Base-by-base conservation (phyloP, 805 yeast genomes). In the Kregervanrija fluxuum region DNA sequence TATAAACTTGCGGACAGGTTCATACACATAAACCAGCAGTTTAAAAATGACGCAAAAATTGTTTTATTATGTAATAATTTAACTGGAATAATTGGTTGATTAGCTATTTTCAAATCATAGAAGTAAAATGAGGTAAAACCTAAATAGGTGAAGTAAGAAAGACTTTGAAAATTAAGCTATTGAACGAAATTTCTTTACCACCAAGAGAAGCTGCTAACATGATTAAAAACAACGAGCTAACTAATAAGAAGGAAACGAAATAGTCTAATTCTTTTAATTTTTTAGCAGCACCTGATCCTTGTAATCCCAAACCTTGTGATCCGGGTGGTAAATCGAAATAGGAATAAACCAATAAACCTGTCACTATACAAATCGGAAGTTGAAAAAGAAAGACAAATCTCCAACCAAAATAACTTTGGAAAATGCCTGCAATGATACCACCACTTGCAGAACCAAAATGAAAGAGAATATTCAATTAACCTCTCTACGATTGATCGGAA, bases 371-470 rank as follows among this genome's bases (percentile, higher is more conserved):
- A 15, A 74, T 60, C n/a, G 82, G 77, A 10, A 74, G 66, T 55
- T 80, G 82, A 33, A 69, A 49, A 30, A 67, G 51, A 54, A 78
- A 78, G 3, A 80, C 77, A 59, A 65, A 68, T 56, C 88, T 68
- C 95, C 93, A 85, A 11, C 85, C 85, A 40, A 69, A 62, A 35
- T 54, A 55, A 9, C 65, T 64, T 17, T 80, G 70, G 42, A 80
- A 64, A 30, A 72, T 50, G 1, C 87, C 87, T 30, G 82, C 83
- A 38, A 77, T 56, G 3, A 74, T 56, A 2, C 88, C 89, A 13
- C 93, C 93, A 40, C 72, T 58, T 1, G 82, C 79, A 1, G 85
- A 80, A 3, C 96, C 96, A 28, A 78, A 55, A 8, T 88, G 90
- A 58, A 74, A 88, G 35, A 77, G 77, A 14, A 88, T 68, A 58